Conservation (phyloP, 1,284 basidiomycete species). For the Exobasidium rhododendri region DNA sequence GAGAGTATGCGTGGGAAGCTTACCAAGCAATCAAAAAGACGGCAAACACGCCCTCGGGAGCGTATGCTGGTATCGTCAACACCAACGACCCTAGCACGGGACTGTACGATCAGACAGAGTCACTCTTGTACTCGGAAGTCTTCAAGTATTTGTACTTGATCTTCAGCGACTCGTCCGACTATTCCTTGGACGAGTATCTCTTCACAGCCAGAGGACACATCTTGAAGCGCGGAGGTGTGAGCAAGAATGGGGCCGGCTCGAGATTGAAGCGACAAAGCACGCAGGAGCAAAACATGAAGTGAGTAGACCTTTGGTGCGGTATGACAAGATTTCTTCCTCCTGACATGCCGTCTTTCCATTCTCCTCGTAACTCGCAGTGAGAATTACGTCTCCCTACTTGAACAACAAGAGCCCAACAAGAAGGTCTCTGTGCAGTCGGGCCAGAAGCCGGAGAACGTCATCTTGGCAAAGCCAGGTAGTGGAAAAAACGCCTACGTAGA, state of each 20-base stretch:
- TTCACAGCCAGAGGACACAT: neutral
- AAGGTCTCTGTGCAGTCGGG: too few species aligned
- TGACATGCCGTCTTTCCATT: too few species aligned
- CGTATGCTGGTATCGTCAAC: constrained; percentile 25
- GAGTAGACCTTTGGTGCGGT: too few species aligned
- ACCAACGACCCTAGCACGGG: constrained; percentile 23
- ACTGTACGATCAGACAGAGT: constrained; percentile 28
- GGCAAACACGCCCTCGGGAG: constrained; percentile 58
- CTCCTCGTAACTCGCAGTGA: too few species aligned
- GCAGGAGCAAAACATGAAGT: too few species aligned
- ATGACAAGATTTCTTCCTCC: too few species aligned
- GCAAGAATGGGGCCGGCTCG: too few species aligned
- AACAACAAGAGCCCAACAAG: too few species aligned
- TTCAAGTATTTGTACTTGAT: constrained; percentile 48
- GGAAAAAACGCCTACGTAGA: neutral
- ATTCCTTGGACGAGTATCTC: constrained; percentile 32
- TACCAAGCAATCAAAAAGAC: constrained; percentile 82
- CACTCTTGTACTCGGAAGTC: constrained; percentile 39
- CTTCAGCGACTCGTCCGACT: constrained; percentile 33
- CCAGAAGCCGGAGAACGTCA: neutral
- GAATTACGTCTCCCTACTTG: too few species aligned
- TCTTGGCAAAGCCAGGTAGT: neutral
- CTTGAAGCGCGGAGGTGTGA: neutral
- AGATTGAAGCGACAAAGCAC: too few species aligned
- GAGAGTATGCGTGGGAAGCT: constrained; percentile 80